A percentile compares a stretch with the other conserved stretches of the same genome.
phyloP scores from a whole-genome alignment of 2,329 filamentous ascomycete genomes.

The Phoma sp. region DNA sequence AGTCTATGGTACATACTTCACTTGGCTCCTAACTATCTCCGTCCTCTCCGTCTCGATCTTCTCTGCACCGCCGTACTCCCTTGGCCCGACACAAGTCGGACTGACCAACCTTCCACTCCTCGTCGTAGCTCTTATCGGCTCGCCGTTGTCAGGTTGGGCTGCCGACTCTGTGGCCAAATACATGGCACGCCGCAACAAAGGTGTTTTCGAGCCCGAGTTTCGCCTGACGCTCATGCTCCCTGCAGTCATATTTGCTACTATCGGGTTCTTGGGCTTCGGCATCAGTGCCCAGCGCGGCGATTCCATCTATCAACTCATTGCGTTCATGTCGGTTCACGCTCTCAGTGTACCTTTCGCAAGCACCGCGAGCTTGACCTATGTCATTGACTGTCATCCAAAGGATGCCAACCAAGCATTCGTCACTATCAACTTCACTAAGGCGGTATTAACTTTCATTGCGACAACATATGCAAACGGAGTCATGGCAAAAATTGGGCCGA shows the following conservation, averaged over 20 bases:
- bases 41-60: constrained; percentile 90
- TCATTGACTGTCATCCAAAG: constrained; percentile 51
- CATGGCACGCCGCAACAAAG: constrained; percentile 78
- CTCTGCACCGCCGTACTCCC: constrained; percentile 79
- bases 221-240: constrained; percentile 56
- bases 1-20: constrained; percentile 87
- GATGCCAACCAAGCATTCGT: constrained; percentile 54
- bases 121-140: constrained; percentile 78
- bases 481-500: constrained; percentile 62
- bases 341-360: constrained; percentile 50
- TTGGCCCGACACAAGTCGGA: constrained; percentile 80
- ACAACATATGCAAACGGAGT: constrained; percentile 82
- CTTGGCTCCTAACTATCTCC: constrained; percentile 90
- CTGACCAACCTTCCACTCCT: constrained; percentile 82
- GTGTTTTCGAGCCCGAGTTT: constrained; percentile 92
- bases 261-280: constrained; percentile 53
- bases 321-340: constrained; percentile 49
- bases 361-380: constrained; percentile 50
- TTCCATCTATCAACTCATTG: constrained; percentile 38
- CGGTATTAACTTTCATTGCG: constrained; percentile 65
- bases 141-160: constrained; percentile 73
- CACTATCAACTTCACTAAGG: constrained; percentile 53
- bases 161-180: constrained; percentile 75
- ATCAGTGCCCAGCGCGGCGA: constrained; percentile 42
- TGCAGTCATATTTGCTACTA: constrained; percentile 42